Base-by-base conservation (phyloP, 345 rosid species). In the Populus davidiana region DNA sequence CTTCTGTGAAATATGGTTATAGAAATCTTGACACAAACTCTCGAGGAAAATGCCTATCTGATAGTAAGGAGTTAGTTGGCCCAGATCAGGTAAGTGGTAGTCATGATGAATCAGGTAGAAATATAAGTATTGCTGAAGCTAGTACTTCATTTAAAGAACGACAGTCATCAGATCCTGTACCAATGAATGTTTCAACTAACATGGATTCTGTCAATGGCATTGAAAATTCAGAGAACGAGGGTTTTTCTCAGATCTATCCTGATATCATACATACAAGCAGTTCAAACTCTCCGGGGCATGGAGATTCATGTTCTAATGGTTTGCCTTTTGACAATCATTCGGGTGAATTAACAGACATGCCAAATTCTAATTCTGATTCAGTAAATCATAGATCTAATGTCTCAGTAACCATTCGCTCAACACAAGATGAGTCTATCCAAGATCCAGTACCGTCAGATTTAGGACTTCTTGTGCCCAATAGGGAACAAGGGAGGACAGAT, bases 111-210 rank as follows among this genome's bases (percentile, higher is more conserved):
- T 83, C 79, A 81, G 76, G 47, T 83, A 83, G 87, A 80, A 82
- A 74, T 81, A 85, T 81, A 73, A 79, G 68, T 85, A 78, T 80
- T 80, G 70, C 82, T 63, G 77, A 86, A 71, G 86, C 86, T 79
- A 84, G 86, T 80, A 81, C 88, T 78, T 83, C 86, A 38, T 80
- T 81, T 77, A 75, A 61, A 39, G 88, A 84, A 61, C 88, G 78
- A 81, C 86, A 75, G 64, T 83, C 90, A 83, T 89, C 91, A 84
- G 87, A 83, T 41, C 43, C 66, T 81, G 78, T 80, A 81, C 83
- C 87, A 81, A 74, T 75, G 79, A 88, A 78, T 82, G 71, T 62
- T 81, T 82, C 71, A 69, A 76, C 90, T 87, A 84, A 85, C 86
- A 82, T 82, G 80, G 81, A 80, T 88, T 85, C 82, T 84, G 89